Evolutionary conservation across 768 basidiomycete species (phyloP), one percentile per base, ranked within the genome.

Genomic region (Kwoniella sp.): DNA sequence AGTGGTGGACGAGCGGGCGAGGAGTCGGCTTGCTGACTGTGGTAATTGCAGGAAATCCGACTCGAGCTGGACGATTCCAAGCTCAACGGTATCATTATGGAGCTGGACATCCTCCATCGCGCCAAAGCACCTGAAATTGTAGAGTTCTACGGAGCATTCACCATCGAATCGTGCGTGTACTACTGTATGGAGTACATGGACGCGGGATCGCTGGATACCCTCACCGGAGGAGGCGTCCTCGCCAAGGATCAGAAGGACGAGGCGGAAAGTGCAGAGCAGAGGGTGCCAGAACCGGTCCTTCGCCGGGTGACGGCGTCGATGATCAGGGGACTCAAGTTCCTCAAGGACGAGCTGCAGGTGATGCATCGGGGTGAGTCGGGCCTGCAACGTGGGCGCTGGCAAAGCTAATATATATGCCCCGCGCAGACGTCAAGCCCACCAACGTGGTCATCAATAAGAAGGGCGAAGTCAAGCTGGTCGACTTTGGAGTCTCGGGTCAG

Each of bases 161-260:
- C 95, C 76, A 91, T 95, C 75, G 95, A 99, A 71, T 89, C 89
- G n/a, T 99, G 93, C 73, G 95, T 99, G 20, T 96, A 99, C 76
- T 96, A 95, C 74, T 98, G 92, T 76, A 98, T 98, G 92, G 95
- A 99, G 78, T 89, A 85, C 76, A 99, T 99, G 95, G 93, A 99
- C 71, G 92, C 91, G 10, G 91, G 92, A n/a, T 87, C 85, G 33
- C 80, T 99, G 40, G 95, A 96, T 73, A 88, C 85, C 59, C 79
- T 98, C 23, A 76, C 79, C 58, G 74, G 78, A 27, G 76, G 76
- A 32, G 81, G 84, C 33, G 78, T 85, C 2, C 78, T 79, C 1
- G 59, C 63, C 19, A 66, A 59, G 19, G 54, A 51, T 14, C 57
- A 47, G 25, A 62, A 49, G 26, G 51, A 54, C n/a, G 47, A 38